A percentile compares a stretch with the other conserved stretches of the same genome.
Evolutionary conservation across 1,139 yeast genomes (phyloP).

Genomic region (Kodamaea anthophila): DNA sequence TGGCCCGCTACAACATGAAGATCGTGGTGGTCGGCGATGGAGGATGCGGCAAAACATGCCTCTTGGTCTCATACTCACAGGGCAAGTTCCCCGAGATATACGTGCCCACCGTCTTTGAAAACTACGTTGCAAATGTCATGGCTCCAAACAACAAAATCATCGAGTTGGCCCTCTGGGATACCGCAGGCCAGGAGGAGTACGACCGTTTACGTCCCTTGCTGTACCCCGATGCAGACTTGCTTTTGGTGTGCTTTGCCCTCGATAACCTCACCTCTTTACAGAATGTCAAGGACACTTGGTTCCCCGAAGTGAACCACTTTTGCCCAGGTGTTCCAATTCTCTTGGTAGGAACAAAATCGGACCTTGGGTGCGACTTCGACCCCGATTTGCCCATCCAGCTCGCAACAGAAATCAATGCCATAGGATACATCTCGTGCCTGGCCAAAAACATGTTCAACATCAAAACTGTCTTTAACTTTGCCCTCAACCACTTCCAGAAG

Average conservation of each 20-base stretch:
- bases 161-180: slow-evolving; percentile 83
- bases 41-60: slow-evolving; percentile 89
- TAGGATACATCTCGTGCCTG: slow-evolving; percentile 75
- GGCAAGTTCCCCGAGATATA: slow-evolving; percentile 72
- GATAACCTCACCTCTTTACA: slow-evolving; percentile 59
- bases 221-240: slow-evolving; percentile 74
- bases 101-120: slow-evolving; percentile 89
- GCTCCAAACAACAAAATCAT: slow-evolving; percentile 52
- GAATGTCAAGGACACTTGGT: slow-evolving; percentile 79
- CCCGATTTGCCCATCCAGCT: slow-evolving; percentile 48
- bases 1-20: slow-evolving; percentile 45
- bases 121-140: slow-evolving; percentile 61
- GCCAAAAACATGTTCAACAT: slow-evolving; percentile 68
- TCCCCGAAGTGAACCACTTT: slow-evolving; percentile 77
- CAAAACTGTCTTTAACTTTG: slow-evolving; percentile 57
- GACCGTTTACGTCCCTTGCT: slow-evolving; percentile 77
- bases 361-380: slow-evolving; percentile 41
- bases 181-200: slow-evolving; percentile 93
- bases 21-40: slow-evolving; percentile 92
- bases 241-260: slow-evolving; percentile 71
- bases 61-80: slow-evolving; percentile 74
- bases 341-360: slow-evolving; percentile 76
- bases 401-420: slow-evolving; percentile 65
- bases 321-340: slow-evolving; percentile 76
- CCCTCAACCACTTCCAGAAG: slow-evolving; percentile 34